Evolutionary conservation across 768 basidiomycete species (phyloP).

Genomic region (Auricularia auricula-judae): DNA sequence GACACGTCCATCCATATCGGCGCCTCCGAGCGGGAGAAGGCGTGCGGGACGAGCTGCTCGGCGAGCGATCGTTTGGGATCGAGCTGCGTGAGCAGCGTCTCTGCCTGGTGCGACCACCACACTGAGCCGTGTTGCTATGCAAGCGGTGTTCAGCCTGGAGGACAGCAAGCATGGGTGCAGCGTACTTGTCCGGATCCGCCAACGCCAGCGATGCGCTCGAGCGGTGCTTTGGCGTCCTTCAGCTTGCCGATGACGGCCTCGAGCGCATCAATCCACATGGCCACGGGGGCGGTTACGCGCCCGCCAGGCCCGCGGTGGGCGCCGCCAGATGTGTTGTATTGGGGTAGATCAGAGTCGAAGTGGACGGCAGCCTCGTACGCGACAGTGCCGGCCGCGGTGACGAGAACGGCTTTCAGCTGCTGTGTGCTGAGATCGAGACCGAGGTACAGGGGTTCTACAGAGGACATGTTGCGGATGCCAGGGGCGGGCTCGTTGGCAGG

Average conservation of each 20-base stretch:
- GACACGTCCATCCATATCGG: slow-evolving; percentile 93
- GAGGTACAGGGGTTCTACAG: slow-evolving; percentile 36
- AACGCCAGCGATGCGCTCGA: slow-evolving; percentile 47
- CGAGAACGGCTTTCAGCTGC: slow-evolving; percentile 66
- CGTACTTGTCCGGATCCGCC: slow-evolving; percentile 72
- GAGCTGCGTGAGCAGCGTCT: slow-evolving; percentile 49
- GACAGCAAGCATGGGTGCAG: not conserved
- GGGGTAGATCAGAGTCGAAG: slow-evolving; percentile 70
- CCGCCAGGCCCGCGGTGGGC: slow-evolving; percentile 55
- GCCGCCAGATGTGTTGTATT: slow-evolving; percentile 56
- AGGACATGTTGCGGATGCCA: too few relatives aligned
- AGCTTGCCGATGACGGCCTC: slow-evolving; percentile 63
- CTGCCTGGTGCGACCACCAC: slow-evolving; percentile 59
- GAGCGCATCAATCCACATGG: slow-evolving; percentile 78
- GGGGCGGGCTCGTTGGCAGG: too few relatives aligned
- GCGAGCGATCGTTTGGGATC: slow-evolving; percentile 10
- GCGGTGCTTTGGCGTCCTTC: slow-evolving; percentile 45
- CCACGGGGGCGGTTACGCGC: slow-evolving; percentile 70
- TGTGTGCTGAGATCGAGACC: slow-evolving; percentile 85
- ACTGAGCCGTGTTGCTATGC: slow-evolving; percentile 77
- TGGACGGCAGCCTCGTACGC: slow-evolving; percentile 63
- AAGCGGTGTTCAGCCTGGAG: too few relatives aligned
- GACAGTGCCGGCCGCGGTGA: slow-evolving; percentile 43
- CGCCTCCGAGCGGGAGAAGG: slow-evolving; percentile 56
- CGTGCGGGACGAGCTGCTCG: slow-evolving; percentile 28